Evolutionary conservation across 2,329 filamentous ascomycete genomes (phyloP).

Genomic region (Ceratocystis papillata): DNA sequence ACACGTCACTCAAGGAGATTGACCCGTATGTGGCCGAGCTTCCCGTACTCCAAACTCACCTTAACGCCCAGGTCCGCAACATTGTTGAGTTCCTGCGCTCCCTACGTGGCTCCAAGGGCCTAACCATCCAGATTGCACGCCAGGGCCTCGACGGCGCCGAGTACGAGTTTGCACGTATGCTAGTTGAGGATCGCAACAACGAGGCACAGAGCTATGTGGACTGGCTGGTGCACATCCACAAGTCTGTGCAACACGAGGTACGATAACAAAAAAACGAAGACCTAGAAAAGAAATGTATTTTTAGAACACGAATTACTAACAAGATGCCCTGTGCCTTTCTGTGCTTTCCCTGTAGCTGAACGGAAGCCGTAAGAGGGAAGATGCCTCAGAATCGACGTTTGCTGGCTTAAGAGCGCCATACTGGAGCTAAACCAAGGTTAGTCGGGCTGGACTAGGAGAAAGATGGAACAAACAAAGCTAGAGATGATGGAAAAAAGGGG

Average conservation of each 20-base stretch:
- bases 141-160: conserved; percentile 92
- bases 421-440: conserved; percentile 33
- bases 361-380: conserved; percentile 61
- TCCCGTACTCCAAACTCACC: conserved; percentile 77
- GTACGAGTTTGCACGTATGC: conserved; percentile 83
- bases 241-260: conserved; percentile 82
- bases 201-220: conserved; percentile 97
- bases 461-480: too few relatives aligned
- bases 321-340: neutral
- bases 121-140: conserved; percentile 79
- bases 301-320: neutral
- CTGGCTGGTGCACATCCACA: conserved; percentile 92
- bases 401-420: conserved; percentile 49
- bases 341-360: conserved; percentile 39
- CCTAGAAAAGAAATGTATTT: too few relatives aligned
- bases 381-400: conserved; percentile 46
- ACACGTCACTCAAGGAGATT: conserved; percentile 54
- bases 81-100: conserved; percentile 76
- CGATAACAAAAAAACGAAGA: neutral
- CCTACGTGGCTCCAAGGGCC: conserved; percentile 72
- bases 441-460: neutral
- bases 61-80: conserved; percentile 92
- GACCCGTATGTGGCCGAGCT: conserved; percentile 72
- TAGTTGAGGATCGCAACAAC: conserved; percentile 93
- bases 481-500: too few relatives aligned